Base-by-base conservation (phyloP, 2,329 filamentous ascomycete genomes). In the Fusarium verrucosum region DNA sequence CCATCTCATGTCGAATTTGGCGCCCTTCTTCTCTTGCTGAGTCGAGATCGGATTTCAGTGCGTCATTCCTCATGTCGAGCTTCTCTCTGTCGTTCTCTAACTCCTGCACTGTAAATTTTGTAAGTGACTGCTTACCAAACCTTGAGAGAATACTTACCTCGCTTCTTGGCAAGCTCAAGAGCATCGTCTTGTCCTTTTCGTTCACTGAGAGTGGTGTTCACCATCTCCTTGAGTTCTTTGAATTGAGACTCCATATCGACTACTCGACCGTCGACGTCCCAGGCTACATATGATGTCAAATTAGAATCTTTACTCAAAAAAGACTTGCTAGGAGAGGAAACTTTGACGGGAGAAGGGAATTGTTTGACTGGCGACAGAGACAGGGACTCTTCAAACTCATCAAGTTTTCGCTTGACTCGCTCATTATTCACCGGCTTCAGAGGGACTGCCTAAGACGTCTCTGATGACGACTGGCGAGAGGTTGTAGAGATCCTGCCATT, bases 301-400 rank as follows among this genome's bases (percentile, higher is more conserved):
- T 92, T 89, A 88, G 93, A 92, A 82, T 89, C 80, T 80, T 88
- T 90, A 67, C 85, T 89, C 72, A 94, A 81, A 81, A 84, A 94
- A 2, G 74, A 69, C 66, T 85, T 83, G 32, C 67, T 77, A 58
- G 80, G 81, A 72, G 79, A 83, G 56, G 73, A 74, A 66, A 75
- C 74, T 70, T 81, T 79, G 67, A 69, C 70, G 36, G 80, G 77
- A 65, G 80, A 77, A 20, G 56, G 45, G 14, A 72, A 72, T 52
- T 70, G 75, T 65, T 76, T 80, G 69, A 73, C 60, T 33, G 70
- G 72, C 4, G 70, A 71, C 20, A 70, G 26, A 33, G 70, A 70
- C n/a, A 77, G 71, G 45, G 67, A 73, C 28, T 70, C 68, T 63
- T 76, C 71, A 28, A 80, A 55, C 45, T 71, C 70, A 22, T 73